Evolutionary conservation across 2,329 filamentous ascomycete genomes (phyloP).

Genomic region (Colletotrichum higginsianum): DNA sequence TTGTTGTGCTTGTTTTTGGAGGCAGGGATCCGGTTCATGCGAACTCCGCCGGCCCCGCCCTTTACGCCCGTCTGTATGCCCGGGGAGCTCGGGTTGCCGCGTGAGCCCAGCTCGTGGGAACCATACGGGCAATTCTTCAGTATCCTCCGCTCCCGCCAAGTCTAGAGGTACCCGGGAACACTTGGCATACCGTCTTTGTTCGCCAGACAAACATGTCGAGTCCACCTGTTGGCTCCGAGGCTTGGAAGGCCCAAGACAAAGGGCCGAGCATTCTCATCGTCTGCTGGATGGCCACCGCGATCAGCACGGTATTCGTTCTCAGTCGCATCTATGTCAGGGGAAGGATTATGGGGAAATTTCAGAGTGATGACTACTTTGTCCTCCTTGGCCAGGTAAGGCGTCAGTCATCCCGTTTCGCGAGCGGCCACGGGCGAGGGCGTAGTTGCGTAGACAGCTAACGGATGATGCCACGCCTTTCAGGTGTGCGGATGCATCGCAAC

Average conservation of each 20-base stretch:
- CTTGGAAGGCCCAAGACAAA: conserved; percentile 44
- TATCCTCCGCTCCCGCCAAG: too few relatives aligned
- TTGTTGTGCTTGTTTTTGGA: too few relatives aligned
- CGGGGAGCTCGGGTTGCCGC: too few relatives aligned
- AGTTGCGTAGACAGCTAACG: too few relatives aligned
- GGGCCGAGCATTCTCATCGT: conserved; percentile 52
- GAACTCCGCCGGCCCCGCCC: too few relatives aligned
- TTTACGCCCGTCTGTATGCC: too few relatives aligned
- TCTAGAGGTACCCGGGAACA: too few relatives aligned
- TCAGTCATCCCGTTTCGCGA: background rate
- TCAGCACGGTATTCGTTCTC: conserved; percentile 49
- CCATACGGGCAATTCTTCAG: too few relatives aligned
- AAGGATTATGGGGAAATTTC: conserved; percentile 50
- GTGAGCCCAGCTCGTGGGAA: too few relatives aligned
- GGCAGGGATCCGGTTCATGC: too few relatives aligned
- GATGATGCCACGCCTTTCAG: background rate
- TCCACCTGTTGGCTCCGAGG: conserved; percentile 6
- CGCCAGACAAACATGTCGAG: conserved; percentile 2
- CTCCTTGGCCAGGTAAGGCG: conserved; percentile 49
- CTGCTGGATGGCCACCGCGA: conserved; percentile 49
- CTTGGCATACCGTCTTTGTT: background rate
- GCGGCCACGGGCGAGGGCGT: background rate
- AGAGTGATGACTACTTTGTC: conserved; percentile 56
- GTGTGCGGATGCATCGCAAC: conserved; percentile 46
- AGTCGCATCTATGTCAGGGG: conserved; percentile 51